phyloP scores from a whole-genome alignment of 2,329 filamentous ascomycete genomes.

The Talaromyces sp. region DNA sequence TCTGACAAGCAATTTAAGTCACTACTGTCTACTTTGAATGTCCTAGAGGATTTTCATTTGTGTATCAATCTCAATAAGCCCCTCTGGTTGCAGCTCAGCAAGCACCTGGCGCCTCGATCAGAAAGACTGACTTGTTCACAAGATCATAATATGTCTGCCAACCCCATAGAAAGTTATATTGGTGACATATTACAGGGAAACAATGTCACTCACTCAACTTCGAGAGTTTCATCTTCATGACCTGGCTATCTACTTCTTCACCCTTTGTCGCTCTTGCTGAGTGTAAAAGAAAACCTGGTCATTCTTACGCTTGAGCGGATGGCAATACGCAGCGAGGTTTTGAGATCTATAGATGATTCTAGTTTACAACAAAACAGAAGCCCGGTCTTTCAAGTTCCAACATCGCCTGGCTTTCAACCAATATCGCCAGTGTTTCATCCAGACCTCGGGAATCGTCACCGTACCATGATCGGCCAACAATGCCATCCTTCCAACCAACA shows the following conservation, averaged over 20 bases:
- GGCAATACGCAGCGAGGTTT: neutral
- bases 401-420: too few species aligned
- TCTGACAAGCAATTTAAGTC: slow-evolving; percentile 7
- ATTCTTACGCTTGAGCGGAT: slow-evolving; percentile 2
- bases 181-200: slow-evolving; percentile 1
- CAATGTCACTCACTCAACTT: slow-evolving; percentile 4
- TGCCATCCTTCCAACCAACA: too few species aligned
- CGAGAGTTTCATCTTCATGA: slow-evolving; percentile 10
- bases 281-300: slow-evolving; percentile 8
- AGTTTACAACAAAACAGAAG: too few species aligned
- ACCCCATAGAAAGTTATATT: neutral
- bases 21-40: slow-evolving; percentile 9
- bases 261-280: slow-evolving; percentile 10
- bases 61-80: slow-evolving; percentile 10
- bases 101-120: slow-evolving; percentile 9
- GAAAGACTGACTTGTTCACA: slow-evolving; percentile 7
- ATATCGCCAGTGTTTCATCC: too few species aligned
- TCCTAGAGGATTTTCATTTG: slow-evolving; percentile 11
- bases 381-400: too few species aligned
- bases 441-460: neutral
- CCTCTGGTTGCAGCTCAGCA: slow-evolving; percentile 9
- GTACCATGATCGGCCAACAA: too few species aligned
- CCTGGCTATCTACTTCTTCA: slow-evolving; percentile 6
- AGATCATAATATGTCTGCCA: neutral
- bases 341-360: neutral